Evolutionary conservation across 805 yeast genomes (phyloP).

Genomic region (Hanseniaspora osmophila): DNA sequence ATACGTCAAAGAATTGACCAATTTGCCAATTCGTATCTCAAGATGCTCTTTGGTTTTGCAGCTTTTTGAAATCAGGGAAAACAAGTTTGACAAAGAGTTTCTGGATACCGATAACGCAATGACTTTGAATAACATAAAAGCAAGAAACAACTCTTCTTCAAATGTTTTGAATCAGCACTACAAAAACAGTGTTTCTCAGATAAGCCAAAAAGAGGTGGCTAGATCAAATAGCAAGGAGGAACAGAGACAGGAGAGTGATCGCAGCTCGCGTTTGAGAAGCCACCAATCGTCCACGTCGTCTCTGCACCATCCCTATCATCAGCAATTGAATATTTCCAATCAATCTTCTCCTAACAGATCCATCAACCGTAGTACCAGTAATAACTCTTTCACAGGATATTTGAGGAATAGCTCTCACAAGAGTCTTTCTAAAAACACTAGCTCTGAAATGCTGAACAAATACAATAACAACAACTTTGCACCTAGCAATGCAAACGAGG

Average conservation of each 20-base stretch:
- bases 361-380: background rate
- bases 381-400: background rate
- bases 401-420: background rate
- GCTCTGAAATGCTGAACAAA: background rate
- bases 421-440: background rate
- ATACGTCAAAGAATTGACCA: constrained; percentile 44
- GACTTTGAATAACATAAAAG: constrained; percentile 16
- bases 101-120: constrained; percentile 4
- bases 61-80: constrained; percentile 44
- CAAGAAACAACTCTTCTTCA: constrained; percentile 13
- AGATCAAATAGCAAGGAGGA: no score
- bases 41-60: constrained; percentile 51
- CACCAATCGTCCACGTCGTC: background rate
- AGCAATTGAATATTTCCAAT: background rate
- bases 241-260: no score
- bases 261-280: background rate
- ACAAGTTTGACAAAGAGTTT: constrained; percentile 23
- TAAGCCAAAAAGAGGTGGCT: no score
- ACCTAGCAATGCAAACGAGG: constrained; percentile 1
- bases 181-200: no score
- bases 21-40: constrained; percentile 66
- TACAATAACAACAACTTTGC: background rate
- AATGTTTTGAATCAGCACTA: constrained; percentile 2
- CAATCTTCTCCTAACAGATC: background rate
- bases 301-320: background rate